A percentile compares a stretch with the other conserved stretches of the same genome.
Evolutionary conservation across 2,329 filamentous ascomycete genomes (phyloP).

Genomic region (Fusarium floridanum): DNA sequence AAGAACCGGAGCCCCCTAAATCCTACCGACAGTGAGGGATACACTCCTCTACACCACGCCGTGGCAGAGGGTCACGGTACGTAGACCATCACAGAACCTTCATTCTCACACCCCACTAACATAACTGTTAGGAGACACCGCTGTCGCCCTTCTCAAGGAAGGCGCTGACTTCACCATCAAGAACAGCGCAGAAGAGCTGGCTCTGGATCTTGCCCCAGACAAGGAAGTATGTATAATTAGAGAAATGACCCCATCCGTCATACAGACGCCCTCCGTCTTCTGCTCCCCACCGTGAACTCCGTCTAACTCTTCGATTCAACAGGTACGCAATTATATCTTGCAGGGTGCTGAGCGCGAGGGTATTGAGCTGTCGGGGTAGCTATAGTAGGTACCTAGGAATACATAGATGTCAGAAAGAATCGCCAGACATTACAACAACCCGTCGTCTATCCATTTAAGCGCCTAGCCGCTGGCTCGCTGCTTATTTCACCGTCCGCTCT

Average conservation of each 20-base stretch:
- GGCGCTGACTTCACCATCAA: constrained; percentile 86
- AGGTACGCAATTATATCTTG: constrained; percentile 83
- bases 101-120: background rate
- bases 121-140: constrained; percentile 74
- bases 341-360: constrained; percentile 87
- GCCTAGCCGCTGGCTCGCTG: constrained; percentile 3
- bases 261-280: background rate
- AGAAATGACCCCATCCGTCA: background rate
- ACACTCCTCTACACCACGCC: constrained; percentile 91
- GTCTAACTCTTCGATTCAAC: constrained; percentile 37
- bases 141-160: constrained; percentile 83
- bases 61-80: constrained; percentile 79
- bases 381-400: constrained; percentile 40
- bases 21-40: constrained; percentile 83
- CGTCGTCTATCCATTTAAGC: constrained; percentile 1
- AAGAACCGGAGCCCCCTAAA: constrained; percentile 85
- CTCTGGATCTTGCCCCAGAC: constrained; percentile 89
- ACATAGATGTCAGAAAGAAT: constrained; percentile 37
- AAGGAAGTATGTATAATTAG: constrained; percentile 71
- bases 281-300: constrained; percentile 19
- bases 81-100: constrained; percentile 24
- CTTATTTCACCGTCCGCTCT: constrained; percentile 81
- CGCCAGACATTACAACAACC: constrained; percentile 12
- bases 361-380: constrained; percentile 67
- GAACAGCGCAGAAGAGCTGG: constrained; percentile 76